Conservation (phyloP, 805 yeast genomes). For the Saturnispora hagleri region DNA sequence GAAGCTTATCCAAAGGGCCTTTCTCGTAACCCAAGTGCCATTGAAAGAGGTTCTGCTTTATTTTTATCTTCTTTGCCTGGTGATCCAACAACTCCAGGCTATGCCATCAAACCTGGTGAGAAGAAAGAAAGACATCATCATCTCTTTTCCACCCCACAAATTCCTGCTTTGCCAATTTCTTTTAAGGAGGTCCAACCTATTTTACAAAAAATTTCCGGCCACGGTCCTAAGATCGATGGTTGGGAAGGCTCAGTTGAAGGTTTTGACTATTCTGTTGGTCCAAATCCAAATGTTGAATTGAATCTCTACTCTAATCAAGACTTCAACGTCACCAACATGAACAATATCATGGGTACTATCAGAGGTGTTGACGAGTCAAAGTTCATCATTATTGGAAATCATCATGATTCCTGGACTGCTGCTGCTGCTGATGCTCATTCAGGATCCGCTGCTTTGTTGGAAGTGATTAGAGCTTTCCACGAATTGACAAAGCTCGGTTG, state of each 20-base stretch:
- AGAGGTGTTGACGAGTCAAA: conserved; percentile 45
- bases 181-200: conserved; percentile 57
- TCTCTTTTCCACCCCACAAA: conserved; percentile 42
- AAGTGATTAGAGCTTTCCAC: conserved; percentile 51
- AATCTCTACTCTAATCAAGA: conserved; percentile 54
- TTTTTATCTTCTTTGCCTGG: conserved; percentile 58
- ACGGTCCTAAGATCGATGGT: conserved; percentile 35
- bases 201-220: conserved; percentile 46
- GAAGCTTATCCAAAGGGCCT: conserved; percentile 66
- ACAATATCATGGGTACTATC: conserved; percentile 53
- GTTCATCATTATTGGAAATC: conserved; percentile 61
- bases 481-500: conserved; percentile 48
- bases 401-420: conserved; percentile 73
- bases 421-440: conserved; percentile 77
- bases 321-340: conserved; percentile 50
- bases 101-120: conserved; percentile 49
- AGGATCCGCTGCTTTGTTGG: conserved; percentile 59
- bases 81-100: conserved; percentile 73
- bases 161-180: conserved; percentile 66
- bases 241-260: conserved; percentile 29
- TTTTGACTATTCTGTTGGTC: conserved; percentile 29
- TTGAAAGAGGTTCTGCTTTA: conserved; percentile 70
- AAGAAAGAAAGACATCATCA: conserved; percentile 44
- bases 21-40: conserved; percentile 66
- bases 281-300: conserved; percentile 32